These are phyloP conservation scores for Alternaria tenuissima DNA, from an alignment of 2,329 filamentous ascomycete species.

Conservation along the genomic window DNA sequence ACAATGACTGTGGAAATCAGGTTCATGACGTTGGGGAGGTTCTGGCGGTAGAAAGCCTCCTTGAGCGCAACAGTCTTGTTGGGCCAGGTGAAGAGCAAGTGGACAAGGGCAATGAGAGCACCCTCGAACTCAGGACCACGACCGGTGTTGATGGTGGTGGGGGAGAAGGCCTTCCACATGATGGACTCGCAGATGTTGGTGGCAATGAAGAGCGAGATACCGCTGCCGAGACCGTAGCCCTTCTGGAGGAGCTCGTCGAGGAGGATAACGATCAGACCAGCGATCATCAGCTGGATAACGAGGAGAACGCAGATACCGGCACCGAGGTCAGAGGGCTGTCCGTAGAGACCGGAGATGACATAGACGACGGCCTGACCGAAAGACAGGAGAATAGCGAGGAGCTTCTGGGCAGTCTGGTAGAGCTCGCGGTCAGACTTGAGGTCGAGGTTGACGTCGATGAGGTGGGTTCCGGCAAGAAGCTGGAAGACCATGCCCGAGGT, in stretches of 20 bases:
- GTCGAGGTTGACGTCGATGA: conserved; percentile 99
- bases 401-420: conserved; percentile 99
- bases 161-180: conserved; percentile 99
- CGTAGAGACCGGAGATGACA: conserved; percentile 93
- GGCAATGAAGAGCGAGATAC: conserved; percentile 99
- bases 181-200: conserved; percentile 99
- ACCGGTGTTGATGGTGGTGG: conserved; percentile 98
- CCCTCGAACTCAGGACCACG: conserved; percentile 99
- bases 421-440: conserved; percentile 99
- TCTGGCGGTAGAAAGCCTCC: conserved; percentile 99
- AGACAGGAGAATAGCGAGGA: conserved; percentile 87
- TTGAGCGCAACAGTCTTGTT: conserved; percentile 99
- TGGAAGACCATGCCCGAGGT: conserved; percentile 99
- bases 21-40: conserved; percentile 99
- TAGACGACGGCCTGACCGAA: conserved; percentile 98
- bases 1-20: conserved; percentile 89
- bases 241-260: conserved; percentile 99
- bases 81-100: conserved; percentile 96
- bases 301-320: conserved; percentile 98
- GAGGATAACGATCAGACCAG: conserved; percentile 98
- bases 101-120: conserved; percentile 96
- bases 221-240: conserved; percentile 97
- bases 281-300: conserved; percentile 96
- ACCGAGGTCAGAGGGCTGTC: conserved; percentile 93
- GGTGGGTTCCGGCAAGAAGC: conserved; percentile 97